phyloP scores from a whole-genome alignment of 305 asterid genomes.

The Stenogyne calaminthoides region DNA sequence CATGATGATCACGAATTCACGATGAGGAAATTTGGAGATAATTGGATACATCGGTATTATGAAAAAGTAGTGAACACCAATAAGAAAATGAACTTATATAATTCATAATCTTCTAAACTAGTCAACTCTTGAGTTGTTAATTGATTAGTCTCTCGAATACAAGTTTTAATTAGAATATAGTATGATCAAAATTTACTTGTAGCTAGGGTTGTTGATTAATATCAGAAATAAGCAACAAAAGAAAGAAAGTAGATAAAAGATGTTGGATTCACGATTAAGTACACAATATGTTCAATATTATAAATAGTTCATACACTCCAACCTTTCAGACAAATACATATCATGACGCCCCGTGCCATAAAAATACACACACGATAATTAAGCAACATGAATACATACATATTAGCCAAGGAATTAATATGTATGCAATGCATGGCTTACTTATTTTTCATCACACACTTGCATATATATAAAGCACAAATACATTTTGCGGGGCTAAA shows the following conservation, averaged over 20 bases:
- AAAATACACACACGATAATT: not conserved
- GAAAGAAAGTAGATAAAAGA: not conserved
- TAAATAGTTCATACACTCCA: not conserved
- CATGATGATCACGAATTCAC: too few species aligned
- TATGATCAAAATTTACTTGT: too few species aligned
- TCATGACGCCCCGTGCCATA: not conserved
- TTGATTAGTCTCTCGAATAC: too few species aligned
- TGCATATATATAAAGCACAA: not conserved
- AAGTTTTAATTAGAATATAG: too few species aligned
- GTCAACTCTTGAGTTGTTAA: too few species aligned
- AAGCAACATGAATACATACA: not conserved
- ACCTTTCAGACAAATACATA: not conserved
- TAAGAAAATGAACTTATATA: too few species aligned
- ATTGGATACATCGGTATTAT: too few species aligned
- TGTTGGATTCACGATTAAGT: not conserved
- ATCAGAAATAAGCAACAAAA: not conserved
- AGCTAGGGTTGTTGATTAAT: too few species aligned
- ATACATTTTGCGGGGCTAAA: slow-evolving; percentile 2
- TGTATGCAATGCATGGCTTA: not conserved
- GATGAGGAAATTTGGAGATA: too few species aligned
- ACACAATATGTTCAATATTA: not conserved
- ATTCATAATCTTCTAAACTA: too few species aligned
- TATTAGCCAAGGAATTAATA: not conserved
- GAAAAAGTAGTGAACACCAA: too few species aligned
- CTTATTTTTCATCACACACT: not conserved